phyloP scores from a whole-genome alignment of 2,329 filamentous ascomycete species.

The Colletotrichum tabaci region DNA sequence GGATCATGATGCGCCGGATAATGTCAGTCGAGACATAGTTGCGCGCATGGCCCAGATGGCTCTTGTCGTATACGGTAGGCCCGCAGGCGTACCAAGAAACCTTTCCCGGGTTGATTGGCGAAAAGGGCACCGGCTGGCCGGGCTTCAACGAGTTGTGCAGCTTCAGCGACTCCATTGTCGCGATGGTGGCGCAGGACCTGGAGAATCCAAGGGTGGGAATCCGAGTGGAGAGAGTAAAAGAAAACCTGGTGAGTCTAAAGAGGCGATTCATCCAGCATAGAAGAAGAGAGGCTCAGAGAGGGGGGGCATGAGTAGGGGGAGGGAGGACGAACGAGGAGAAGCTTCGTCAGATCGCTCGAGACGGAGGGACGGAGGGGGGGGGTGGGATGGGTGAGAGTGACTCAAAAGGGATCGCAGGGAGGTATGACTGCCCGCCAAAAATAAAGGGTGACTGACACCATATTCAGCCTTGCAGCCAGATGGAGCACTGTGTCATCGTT shows the following conservation, averaged over 20 bases:
- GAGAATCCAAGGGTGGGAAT: slow-evolving; percentile 46
- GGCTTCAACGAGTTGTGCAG: slow-evolving; percentile 86
- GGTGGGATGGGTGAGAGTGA: slow-evolving; percentile 16
- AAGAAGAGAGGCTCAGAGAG: slow-evolving; percentile 5
- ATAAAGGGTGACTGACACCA: slow-evolving; percentile 29
- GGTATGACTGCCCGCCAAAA: slow-evolving; percentile 10
- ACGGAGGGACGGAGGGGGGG: slow-evolving; percentile 5
- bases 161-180: slow-evolving; percentile 72
- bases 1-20: slow-evolving; percentile 83
- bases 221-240: slow-evolving; percentile 49
- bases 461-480: slow-evolving; percentile 35
- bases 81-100: slow-evolving; percentile 93
- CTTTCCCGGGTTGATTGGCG: slow-evolving; percentile 79
- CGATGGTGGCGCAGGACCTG: slow-evolving; percentile 53
- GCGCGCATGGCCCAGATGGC: slow-evolving; percentile 85
- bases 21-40: slow-evolving; percentile 96
- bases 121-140: slow-evolving; percentile 80
- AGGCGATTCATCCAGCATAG: slow-evolving; percentile 52
- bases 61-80: slow-evolving; percentile 87
- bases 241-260: slow-evolving; percentile 46
- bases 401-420: slow-evolving; percentile 19
- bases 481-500: slow-evolving; percentile 11
- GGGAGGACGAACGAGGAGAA: neutral
- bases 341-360: neutral
- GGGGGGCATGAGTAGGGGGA: neutral